Conservation (phyloP, 2,329 filamentous ascomycete genomes). For the Grosmannia clavigera region DNA sequence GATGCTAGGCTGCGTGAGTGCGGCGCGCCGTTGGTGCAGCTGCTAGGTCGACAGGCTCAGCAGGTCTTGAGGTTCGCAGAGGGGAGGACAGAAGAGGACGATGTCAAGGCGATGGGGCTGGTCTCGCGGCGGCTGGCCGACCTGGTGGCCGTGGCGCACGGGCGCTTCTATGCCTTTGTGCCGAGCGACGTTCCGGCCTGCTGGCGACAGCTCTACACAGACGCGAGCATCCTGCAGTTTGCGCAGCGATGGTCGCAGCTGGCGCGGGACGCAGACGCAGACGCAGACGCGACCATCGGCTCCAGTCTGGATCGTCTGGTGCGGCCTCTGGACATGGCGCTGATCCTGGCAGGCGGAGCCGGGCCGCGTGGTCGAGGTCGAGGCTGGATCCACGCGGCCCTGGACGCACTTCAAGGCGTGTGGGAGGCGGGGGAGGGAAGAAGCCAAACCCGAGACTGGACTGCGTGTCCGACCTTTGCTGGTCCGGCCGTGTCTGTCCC, state of each 20-base stretch:
- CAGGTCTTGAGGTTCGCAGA: constrained; percentile 5
- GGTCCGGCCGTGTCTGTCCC: constrained; percentile 23
- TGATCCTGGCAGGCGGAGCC: constrained; percentile 62
- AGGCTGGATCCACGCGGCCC: constrained; percentile 36
- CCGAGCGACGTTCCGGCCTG: constrained; percentile 52
- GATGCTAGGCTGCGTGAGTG: constrained; percentile 5
- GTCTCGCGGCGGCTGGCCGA: constrained; percentile 35
- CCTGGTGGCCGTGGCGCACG: constrained; percentile 44
- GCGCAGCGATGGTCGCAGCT: constrained; percentile 14
- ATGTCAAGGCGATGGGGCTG: not conserved
- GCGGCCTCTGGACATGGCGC: constrained; percentile 56
- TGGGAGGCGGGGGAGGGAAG: constrained; percentile 8
- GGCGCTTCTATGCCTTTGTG: constrained; percentile 57
- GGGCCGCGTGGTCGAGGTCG: constrained; percentile 33
- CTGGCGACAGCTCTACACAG: constrained; percentile 62
- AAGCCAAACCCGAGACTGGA: not conserved
- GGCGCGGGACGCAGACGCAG: not conserved
- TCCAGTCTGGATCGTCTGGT: constrained; percentile 36
- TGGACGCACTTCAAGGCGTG: constrained; percentile 28
- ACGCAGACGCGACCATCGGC: not conserved
- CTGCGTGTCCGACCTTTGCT: constrained; percentile 1
- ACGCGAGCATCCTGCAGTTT: constrained; percentile 54
- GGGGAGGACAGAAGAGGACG: not conserved
- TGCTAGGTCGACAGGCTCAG: constrained; percentile 13
- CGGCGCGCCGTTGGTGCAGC: constrained; percentile 12